These are phyloP conservation scores for Yamadazyma conglobata DNA, from an alignment of 1,139 yeast genomes.

Conservation along the genomic window DNA sequence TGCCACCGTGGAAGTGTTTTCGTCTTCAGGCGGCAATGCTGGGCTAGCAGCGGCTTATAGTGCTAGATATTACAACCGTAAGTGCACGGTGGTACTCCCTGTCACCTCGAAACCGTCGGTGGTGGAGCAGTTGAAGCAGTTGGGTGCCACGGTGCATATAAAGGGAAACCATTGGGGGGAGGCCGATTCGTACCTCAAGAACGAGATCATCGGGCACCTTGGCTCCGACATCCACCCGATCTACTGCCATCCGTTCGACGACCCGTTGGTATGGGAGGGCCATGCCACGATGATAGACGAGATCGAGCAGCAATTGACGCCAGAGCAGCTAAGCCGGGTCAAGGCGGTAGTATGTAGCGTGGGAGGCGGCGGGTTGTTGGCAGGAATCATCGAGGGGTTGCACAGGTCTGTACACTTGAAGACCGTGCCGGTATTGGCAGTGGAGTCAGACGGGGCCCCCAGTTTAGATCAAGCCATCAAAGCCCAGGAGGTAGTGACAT, in stretches of 20 bases:
- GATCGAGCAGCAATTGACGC: slow-evolving; percentile 39
- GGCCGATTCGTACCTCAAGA: slow-evolving; percentile 53
- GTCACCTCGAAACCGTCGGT: slow-evolving; percentile 34
- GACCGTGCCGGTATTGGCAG: slow-evolving; percentile 46
- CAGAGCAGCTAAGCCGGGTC: slow-evolving; percentile 26
- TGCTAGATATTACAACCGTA: slow-evolving; percentile 39
- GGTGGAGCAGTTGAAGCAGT: slow-evolving; percentile 28
- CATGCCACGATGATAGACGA: slow-evolving; percentile 62
- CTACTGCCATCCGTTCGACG: slow-evolving; percentile 71
- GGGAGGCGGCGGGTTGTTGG: slow-evolving; percentile 75
- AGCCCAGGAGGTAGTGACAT: slow-evolving; percentile 40
- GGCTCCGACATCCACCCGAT: slow-evolving; percentile 36
- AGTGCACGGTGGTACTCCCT: slow-evolving; percentile 69
- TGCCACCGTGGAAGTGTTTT: slow-evolving; percentile 44
- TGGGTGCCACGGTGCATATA: slow-evolving; percentile 54
- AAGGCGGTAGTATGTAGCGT: slow-evolving; percentile 64
- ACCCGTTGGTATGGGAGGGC: slow-evolving; percentile 66
- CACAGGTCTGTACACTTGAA: slow-evolving; percentile 22
- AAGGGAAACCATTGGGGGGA: slow-evolving; percentile 63
- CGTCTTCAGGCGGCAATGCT: slow-evolving; percentile 78
- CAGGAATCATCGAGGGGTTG: slow-evolving; percentile 60
- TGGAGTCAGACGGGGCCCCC: slow-evolving; percentile 63
- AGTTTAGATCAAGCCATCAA: slow-evolving; percentile 48
- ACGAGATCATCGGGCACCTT: slow-evolving; percentile 27
- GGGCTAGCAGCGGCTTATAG: slow-evolving; percentile 74